Evolutionary conservation across 2,329 filamentous ascomycete species (phyloP).

Genomic region (Nemania sp.): DNA sequence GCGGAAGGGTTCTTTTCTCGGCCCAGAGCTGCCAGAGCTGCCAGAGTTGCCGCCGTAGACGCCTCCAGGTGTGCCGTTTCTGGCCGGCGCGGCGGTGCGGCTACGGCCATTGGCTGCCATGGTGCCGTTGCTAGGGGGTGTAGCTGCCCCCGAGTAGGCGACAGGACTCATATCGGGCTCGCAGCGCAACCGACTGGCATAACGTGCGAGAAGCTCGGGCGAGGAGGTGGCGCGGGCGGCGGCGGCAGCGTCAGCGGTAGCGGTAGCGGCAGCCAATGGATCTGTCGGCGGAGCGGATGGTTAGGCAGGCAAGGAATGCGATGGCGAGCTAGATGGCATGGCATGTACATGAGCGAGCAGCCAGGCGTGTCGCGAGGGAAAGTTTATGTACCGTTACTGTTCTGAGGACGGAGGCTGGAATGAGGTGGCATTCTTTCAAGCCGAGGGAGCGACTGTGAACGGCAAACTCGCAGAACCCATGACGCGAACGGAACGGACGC

Average conservation of each 20-base stretch:
- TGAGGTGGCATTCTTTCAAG: constrained; percentile 38
- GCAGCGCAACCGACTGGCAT: constrained; percentile 11
- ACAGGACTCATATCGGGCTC: constrained; percentile 33
- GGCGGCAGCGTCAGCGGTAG: background rate
- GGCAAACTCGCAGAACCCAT: constrained; percentile 12
- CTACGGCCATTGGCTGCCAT: constrained; percentile 27
- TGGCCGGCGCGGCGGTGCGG: constrained; percentile 10
- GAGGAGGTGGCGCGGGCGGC: background rate
- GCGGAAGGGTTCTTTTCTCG: constrained; percentile 46
- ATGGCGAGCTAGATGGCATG: constrained; percentile 2
- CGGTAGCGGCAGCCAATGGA: background rate
- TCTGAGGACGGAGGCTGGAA: constrained; percentile 30
- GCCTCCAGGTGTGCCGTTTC: constrained; percentile 16
- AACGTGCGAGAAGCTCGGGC: constrained; percentile 5
- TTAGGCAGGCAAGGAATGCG: background rate
- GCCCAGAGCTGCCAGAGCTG: constrained; percentile 14
- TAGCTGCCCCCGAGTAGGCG: constrained; percentile 26
- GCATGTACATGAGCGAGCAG: background rate
- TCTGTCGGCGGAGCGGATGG: background rate
- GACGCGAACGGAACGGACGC: constrained; percentile 21
- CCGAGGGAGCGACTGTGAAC: constrained; percentile 27
- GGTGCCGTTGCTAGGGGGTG: constrained; percentile 12
- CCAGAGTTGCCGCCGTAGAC: too few relatives aligned
- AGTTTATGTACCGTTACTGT: constrained; percentile 34
- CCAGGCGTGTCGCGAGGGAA: constrained; percentile 13